Evolutionary conservation across 768 basidiomycete genomes (phyloP), one percentile per base, ranked within the genome.

Genomic region (Suillus paluster): DNA sequence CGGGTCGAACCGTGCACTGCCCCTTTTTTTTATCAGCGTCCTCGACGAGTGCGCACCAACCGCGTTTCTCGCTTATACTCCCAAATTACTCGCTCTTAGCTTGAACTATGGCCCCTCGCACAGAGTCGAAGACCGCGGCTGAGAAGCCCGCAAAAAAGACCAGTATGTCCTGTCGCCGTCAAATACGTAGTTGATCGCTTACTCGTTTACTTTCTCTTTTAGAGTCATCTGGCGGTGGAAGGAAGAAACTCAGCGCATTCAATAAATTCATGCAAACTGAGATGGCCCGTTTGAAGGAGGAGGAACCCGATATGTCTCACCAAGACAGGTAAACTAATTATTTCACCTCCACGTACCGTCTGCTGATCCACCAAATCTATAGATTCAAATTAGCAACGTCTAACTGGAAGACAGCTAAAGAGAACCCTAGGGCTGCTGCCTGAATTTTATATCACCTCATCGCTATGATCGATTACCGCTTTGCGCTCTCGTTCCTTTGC

Each of bases 231-330:
- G 78, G 77, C 19, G 81, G 84, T 21, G 77, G 77, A 70, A 84
- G 81, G 73, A 91, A 82, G 73, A 84, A 84, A 73, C 78, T 91
- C 52, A 87, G 86, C 39, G 82, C 84, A 15, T 94, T 90, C 77
- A 93, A 93, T 73, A 90, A 88, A 73, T 94, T 89, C 73, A 80
- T 92, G 89, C 86, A 91, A 81, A 78, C 83, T 23, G 91, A 92
- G 73, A 86, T 92, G 82, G 86, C 87, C 38, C 87, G 89, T 61
- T 81, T 93, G 73, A 92, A 90, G 80, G 88, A 89, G 68, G 79
- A 84, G 19, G 83, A 92, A 65, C 91, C 91, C 36, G 83, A 88
- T 58, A 83, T 91, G 69, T 69, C 81, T 36, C 91, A 92, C 76
- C 86, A 86, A 71, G 90, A 91, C 63, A 82, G 91, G 91, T 92